phyloP scores from a whole-genome alignment of 768 basidiomycete species.

The Neoboletus subvelutipes region DNA sequence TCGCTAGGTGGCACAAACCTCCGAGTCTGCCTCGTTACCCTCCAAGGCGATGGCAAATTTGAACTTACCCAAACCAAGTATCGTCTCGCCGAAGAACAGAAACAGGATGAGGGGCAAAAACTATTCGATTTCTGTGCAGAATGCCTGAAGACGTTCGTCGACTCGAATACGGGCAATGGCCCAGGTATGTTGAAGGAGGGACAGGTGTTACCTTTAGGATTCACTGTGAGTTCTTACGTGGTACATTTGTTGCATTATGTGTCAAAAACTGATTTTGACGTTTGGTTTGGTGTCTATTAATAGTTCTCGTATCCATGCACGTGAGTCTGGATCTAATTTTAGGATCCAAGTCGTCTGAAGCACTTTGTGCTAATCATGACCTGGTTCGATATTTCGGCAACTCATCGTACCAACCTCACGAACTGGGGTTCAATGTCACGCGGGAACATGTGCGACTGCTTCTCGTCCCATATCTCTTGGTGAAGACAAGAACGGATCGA shows the following conservation, averaged over 20 bases:
- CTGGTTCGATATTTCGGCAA: not conserved
- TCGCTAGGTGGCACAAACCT: constrained; percentile 86
- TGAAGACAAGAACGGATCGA: constrained; percentile 89
- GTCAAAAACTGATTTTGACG: constrained; percentile 3
- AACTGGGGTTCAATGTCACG: not conserved
- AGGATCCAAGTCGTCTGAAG: not conserved
- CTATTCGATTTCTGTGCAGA: constrained; percentile 98
- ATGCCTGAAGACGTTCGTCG: constrained; percentile 85
- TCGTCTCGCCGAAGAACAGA: constrained; percentile 95
- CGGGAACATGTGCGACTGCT: not conserved
- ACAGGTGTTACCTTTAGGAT: constrained; percentile 77
- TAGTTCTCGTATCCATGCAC: constrained; percentile 95
- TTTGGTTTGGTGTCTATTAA: not conserved
- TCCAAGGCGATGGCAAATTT: constrained; percentile 93
- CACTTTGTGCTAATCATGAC: not conserved
- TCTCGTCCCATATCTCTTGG: not conserved
- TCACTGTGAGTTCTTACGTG: constrained; percentile 63
- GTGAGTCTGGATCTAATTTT: constrained; percentile 46
- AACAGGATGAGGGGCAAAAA: constrained; percentile 93
- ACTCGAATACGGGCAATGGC: constrained; percentile 61
- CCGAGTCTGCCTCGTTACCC: constrained; percentile 94
- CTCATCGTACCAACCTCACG: not conserved
- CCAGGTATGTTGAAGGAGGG: constrained; percentile 49
- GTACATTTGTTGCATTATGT: not conserved
- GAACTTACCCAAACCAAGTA: constrained; percentile 98